These are phyloP conservation scores for Porogramme epimiltina DNA, from an alignment of 1,284 basidiomycete species.

Conservation along the genomic window DNA sequence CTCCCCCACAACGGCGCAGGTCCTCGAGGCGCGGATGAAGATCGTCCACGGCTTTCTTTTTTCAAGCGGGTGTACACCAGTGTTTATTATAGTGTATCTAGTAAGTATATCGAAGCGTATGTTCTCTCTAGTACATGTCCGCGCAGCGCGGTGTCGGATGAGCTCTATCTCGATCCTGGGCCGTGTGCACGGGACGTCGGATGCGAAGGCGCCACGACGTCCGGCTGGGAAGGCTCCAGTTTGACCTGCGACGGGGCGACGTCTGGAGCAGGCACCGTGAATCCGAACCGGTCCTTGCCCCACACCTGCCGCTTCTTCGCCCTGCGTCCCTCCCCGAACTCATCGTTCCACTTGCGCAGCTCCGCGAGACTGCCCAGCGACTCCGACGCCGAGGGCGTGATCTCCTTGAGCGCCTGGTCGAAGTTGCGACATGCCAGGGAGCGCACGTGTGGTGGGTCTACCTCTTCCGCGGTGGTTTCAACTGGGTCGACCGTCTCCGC, in stretches of 20 bases:
- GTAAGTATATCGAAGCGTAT: conserved; percentile 14
- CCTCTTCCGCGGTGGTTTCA: neutral
- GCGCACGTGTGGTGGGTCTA: conserved; percentile 28
- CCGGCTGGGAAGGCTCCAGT: conserved; percentile 39
- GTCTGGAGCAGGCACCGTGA: conserved; percentile 36
- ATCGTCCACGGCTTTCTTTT: neutral
- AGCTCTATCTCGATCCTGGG: neutral
- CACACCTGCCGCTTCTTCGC: conserved; percentile 65
- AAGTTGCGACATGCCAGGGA: conserved; percentile 69
- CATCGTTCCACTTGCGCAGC: conserved; percentile 88
- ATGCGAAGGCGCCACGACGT: neutral
- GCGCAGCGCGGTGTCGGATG: conserved; percentile 4
- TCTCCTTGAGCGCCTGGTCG: conserved; percentile 80
- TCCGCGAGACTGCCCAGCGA: conserved; percentile 78
- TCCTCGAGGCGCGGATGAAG: conserved; percentile 12
- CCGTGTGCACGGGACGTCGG: neutral
- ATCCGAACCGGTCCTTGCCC: conserved; percentile 77
- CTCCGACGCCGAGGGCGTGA: conserved; percentile 85
- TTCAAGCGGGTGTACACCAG: conserved; percentile 8
- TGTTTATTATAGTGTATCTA: conserved; percentile 22
- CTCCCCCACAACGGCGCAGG: conserved; percentile 26
- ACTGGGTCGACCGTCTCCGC: neutral
- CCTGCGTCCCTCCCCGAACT: conserved; percentile 82
- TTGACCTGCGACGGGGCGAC: conserved; percentile 35
- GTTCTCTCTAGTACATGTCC: conserved; percentile 12